Base-by-base conservation (phyloP, 2,329 filamentous ascomycete genomes). In the Penicillium frequentans region DNA sequence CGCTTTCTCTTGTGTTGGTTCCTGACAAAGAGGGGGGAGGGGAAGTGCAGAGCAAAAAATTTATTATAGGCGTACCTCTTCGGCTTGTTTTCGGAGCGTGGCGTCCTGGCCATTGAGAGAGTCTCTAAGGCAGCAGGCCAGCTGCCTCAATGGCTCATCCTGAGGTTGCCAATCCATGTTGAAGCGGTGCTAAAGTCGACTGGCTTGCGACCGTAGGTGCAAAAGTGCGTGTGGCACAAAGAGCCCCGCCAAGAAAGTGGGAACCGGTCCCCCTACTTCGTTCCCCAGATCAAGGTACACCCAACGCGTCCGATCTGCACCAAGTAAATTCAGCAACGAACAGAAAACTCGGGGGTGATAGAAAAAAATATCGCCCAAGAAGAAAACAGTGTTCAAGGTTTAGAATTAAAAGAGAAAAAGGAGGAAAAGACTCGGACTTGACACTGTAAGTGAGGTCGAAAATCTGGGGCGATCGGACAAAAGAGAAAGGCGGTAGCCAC, bases 121-220 rank as follows among this genome's bases (percentile, higher is more conserved):
- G 80, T 98, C 93, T 79, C 88, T 91, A 71, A 99, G 85, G 77
- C 88, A 97, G 71, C 88, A 85, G 66, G 91, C 89, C 64, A 99
- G 86, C 84, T 97, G 93, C 82, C 84, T 85, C 81, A 99, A 82
- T 75, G 89, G 91, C 82, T 93, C 90, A 70, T 89, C 86, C 70
- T 90, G 83, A 61, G 95, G 95, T 81, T 96, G 90, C 95, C 95
- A 99, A 77, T 88, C 86, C 93, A 96, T 97, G 73, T 60, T 66
- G 60, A 46, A 58, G 48, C 53, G 45, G 56, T 63, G 55, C 29
- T 35, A 49, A 52, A 58, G 55, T 59, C 39, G 58, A 61, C 54
- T 61, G 56, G 62, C 64, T 61, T 57, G 62, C 64, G 58, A 65
- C 59, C 44, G 60, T 51, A 43, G 49, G 57, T 58, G 56, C 52